Percentiles rank a stretch among this genome's conserved stretches.
phyloP scores from a whole-genome alignment of 768 basidiomycete genomes.

The Hortiboletus flavorubellus region DNA sequence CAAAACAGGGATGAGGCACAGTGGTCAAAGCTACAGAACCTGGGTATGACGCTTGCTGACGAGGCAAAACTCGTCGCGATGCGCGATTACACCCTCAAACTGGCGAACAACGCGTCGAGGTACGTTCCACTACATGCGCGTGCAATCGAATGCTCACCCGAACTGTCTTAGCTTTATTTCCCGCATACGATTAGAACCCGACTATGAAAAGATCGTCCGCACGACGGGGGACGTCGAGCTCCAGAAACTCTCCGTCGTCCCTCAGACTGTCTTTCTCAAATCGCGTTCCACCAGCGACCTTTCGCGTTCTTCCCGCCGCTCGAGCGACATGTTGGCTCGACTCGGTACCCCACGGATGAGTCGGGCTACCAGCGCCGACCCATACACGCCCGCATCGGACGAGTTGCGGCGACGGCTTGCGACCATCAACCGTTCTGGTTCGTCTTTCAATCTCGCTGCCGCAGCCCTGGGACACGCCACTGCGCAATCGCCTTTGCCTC shows the following conservation, averaged over 20 bases:
- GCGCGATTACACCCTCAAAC: conserved; percentile 83
- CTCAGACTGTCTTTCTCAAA: conserved; percentile 87
- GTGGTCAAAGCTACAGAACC: conserved; percentile 72
- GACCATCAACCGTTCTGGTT: conserved; percentile 68
- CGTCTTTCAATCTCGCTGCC: conserved; percentile 51
- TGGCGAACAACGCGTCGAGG: conserved; percentile 79
- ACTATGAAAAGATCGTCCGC: conserved; percentile 61
- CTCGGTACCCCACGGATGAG: conserved; percentile 49
- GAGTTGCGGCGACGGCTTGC: conserved; percentile 75
- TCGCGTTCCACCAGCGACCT: conserved; percentile 38
- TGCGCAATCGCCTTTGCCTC: conserved; percentile 14
- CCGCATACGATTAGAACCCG: conserved; percentile 59
- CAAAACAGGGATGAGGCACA: conserved; percentile 69
- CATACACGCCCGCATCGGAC: conserved; percentile 62
- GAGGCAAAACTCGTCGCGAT: conserved; percentile 86
- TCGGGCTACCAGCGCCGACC: conserved; percentile 48
- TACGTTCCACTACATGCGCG: conserved; percentile 27
- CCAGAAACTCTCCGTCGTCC: conserved; percentile 84
- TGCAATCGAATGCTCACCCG: conserved; percentile 3
- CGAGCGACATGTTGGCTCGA: conserved; percentile 41
- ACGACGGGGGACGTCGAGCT: conserved; percentile 69
- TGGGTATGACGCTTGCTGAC: conserved; percentile 81
- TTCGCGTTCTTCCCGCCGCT: conserved; percentile 40
- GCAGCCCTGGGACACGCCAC: conserved; percentile 36
- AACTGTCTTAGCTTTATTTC: conserved; percentile 55